Percentiles rank a stretch among this genome's conserved stretches.
Evolutionary conservation across 768 basidiomycete genomes (phyloP).

Genomic region (Boletus edulis): DNA sequence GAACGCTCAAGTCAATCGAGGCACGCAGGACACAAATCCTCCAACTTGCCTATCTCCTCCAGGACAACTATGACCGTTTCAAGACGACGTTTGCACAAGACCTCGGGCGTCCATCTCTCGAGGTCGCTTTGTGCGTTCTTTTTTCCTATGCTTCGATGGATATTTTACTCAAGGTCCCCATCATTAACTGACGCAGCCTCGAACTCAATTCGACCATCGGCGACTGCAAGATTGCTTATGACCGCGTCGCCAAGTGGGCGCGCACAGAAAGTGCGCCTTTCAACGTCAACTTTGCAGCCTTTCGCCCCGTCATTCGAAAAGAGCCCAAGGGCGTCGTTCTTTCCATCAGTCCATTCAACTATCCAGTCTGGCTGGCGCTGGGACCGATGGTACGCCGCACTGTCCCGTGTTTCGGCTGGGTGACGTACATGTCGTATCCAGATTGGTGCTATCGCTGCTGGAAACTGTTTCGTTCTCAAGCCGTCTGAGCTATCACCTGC

Average conservation of each 20-base stretch:
- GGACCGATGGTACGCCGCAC: conserved; percentile 51
- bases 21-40: conserved; percentile 75
- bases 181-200: conserved; percentile 40
- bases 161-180: too few species aligned
- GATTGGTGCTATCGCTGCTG: conserved; percentile 76
- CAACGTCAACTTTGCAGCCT: conserved; percentile 50
- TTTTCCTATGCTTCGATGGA: conserved; percentile 13
- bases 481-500: conserved; percentile 70
- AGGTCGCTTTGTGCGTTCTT: conserved; percentile 48
- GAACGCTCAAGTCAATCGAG: conserved; percentile 62
- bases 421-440: conserved; percentile 18
- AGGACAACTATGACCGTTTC: conserved; percentile 68
- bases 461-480: conserved; percentile 69
- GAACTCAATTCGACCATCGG: conserved; percentile 56
- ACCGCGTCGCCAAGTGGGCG: conserved; percentile 72
- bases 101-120: conserved; percentile 59
- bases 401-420: background rate
- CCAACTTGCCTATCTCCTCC: conserved; percentile 68
- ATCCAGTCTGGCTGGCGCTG: conserved; percentile 60
- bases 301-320: conserved; percentile 65
- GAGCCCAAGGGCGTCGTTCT: conserved; percentile 76
- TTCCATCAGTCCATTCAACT: conserved; percentile 75
- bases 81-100: conserved; percentile 58
- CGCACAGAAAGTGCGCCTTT: conserved; percentile 59
- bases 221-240: conserved; percentile 55